These are phyloP conservation scores for Yarrowia deformans DNA, from an alignment of 805 yeast species.

Conservation along the genomic window DNA sequence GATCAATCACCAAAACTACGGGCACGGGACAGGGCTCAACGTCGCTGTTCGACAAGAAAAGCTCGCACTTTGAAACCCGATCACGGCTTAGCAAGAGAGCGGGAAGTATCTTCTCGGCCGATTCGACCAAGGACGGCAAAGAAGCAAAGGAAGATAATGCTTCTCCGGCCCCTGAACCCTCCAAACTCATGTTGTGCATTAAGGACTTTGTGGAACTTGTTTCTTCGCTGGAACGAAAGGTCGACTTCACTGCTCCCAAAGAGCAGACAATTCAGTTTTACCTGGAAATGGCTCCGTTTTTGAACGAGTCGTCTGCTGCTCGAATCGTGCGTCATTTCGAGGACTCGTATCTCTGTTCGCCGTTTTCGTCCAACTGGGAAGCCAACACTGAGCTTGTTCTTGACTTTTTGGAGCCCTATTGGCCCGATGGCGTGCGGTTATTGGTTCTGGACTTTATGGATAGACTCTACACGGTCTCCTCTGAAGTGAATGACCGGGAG, in stretches of 20 bases:
- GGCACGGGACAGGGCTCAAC: slow-evolving; percentile 22
- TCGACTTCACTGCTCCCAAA: slow-evolving; percentile 54
- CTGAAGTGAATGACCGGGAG: slow-evolving; percentile 50
- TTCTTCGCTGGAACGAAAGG: slow-evolving; percentile 18
- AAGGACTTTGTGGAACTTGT: slow-evolving; percentile 29
- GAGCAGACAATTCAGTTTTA: slow-evolving; percentile 56
- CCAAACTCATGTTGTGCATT: slow-evolving; percentile 14
- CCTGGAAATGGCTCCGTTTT: slow-evolving; percentile 51
- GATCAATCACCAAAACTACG: not conserved
- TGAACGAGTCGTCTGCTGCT: slow-evolving; percentile 53
- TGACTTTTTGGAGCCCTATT: slow-evolving; percentile 51
- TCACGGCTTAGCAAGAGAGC: slow-evolving; percentile 17
- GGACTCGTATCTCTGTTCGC: slow-evolving; percentile 61
- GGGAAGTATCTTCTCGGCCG: slow-evolving; percentile 29
- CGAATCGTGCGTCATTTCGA: slow-evolving; percentile 59
- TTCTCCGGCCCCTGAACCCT: slow-evolving; percentile 1
- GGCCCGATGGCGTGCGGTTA: slow-evolving; percentile 44
- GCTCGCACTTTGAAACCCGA: slow-evolving; percentile 17
- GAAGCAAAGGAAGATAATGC: slow-evolving; percentile 14
- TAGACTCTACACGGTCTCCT: slow-evolving; percentile 52
- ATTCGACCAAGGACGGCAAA: slow-evolving; percentile 5
- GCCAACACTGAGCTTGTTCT: slow-evolving; percentile 57
- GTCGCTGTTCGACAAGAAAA: slow-evolving; percentile 22
- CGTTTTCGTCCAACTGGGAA: slow-evolving; percentile 61
- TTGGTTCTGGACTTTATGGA: slow-evolving; percentile 49